phyloP scores from a whole-genome alignment of 164 flowering plant genomes.

The Santalum album region DNA sequence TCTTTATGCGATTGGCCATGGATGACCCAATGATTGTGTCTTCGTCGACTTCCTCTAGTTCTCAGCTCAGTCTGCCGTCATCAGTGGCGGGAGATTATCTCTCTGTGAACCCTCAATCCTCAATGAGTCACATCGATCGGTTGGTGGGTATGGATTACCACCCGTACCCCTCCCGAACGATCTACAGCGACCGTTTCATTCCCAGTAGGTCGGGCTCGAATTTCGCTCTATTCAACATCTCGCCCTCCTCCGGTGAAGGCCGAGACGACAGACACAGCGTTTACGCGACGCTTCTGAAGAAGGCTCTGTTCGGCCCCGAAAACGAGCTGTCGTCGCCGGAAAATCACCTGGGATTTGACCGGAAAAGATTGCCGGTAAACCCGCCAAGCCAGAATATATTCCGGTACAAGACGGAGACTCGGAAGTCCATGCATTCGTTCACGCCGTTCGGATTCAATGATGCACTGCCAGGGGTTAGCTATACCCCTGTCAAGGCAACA shows the following conservation, averaged over 20 bases:
- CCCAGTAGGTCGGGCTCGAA: constrained; percentile 83
- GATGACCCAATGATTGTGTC: neutral
- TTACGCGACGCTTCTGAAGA: constrained; percentile 43
- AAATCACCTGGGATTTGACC: constrained; percentile 14
- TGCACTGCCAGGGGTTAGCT: constrained; percentile 39
- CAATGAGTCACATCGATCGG: constrained; percentile 24
- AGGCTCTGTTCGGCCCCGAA: constrained; percentile 67
- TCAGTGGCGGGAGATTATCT: neutral
- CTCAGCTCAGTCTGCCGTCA: neutral
- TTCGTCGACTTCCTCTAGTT: neutral
- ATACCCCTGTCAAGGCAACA: constrained; percentile 60
- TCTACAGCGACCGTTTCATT: constrained; percentile 83
- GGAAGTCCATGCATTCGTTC: constrained; percentile 42
- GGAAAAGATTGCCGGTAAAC: constrained; percentile 10
- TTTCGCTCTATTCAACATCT: constrained; percentile 57
- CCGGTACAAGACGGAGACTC: constrained; percentile 74
- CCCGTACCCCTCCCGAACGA: constrained; percentile 53
- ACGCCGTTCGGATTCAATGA: constrained; percentile 63
- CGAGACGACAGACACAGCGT: constrained; percentile 46
- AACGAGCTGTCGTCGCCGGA: constrained; percentile 26
- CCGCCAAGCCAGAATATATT: constrained; percentile 63
- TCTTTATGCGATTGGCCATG: neutral
- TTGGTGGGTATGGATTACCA: constrained; percentile 29
- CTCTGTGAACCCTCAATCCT: constrained; percentile 7
- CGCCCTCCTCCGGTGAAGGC: constrained; percentile 21